A percentile compares a stretch with the other conserved stretches of the same genome.
phyloP scores from a whole-genome alignment of 805 yeast species.

The Candida qinlingensis region DNA sequence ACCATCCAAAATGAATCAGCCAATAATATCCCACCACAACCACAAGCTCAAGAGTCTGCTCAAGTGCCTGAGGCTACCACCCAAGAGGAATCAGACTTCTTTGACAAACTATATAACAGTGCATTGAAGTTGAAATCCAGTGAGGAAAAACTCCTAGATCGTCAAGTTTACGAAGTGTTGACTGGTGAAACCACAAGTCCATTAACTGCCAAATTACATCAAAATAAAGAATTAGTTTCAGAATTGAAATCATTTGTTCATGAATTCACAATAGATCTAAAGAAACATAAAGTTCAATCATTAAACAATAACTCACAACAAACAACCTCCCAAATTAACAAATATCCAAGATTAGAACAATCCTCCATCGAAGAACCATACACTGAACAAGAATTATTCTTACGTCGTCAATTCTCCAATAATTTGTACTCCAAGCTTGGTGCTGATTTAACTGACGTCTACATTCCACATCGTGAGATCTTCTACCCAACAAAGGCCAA shows the following conservation, averaged over 20 bases:
- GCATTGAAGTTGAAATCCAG: conserved; percentile 14
- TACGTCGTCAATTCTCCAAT: conserved; percentile 66
- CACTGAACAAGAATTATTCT: conserved; percentile 68
- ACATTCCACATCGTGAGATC: conserved; percentile 64
- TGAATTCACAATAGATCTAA: conserved; percentile 17
- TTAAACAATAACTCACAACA: conserved; percentile 2
- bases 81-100: conserved; percentile 14
- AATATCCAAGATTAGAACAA: conserved; percentile 60
- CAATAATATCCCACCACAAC: conserved; percentile 8
- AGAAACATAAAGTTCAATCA: conserved; percentile 10
- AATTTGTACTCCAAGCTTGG: conserved; percentile 55
- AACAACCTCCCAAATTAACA: conserved; percentile 10
- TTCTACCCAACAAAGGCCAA: conserved; percentile 50
- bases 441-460: conserved; percentile 53
- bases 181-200: conserved; percentile 18
- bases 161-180: conserved; percentile 17
- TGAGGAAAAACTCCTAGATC: conserved; percentile 17
- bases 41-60: conserved; percentile 1
- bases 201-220: conserved; percentile 12
- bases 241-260: conserved; percentile 19
- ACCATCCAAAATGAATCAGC: background rate
- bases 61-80: background rate
- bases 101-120: conserved; percentile 13
- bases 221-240: conserved; percentile 16
- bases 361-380: conserved; percentile 62